Percentiles rank a stretch among this genome's conserved stretches.
Conservation (phyloP, 495 filamentous ascomycete species). For the Penicillium simplicissimum region DNA sequence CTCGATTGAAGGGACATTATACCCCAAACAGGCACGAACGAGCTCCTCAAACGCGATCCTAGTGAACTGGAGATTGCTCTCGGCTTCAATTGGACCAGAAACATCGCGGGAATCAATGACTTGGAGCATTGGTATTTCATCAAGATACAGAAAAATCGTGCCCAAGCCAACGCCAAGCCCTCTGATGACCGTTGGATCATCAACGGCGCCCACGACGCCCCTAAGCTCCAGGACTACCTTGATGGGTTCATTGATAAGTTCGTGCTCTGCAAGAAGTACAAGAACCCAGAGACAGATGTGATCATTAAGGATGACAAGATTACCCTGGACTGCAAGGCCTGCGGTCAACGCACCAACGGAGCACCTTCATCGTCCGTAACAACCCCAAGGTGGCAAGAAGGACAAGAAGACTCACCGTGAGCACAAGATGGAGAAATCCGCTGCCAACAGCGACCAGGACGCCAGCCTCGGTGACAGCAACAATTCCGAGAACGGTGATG, state of each 20-base stretch:
- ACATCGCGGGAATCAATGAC: too few species aligned
- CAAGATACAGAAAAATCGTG: too few species aligned
- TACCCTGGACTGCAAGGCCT: constrained; percentile 95
- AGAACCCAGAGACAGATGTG: constrained; percentile 97
- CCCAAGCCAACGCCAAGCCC: constrained; percentile 96
- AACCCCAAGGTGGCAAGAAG: constrained; percentile 86
- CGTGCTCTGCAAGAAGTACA: constrained; percentile 98
- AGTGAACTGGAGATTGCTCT: too few species aligned
- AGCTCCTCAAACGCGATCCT: too few species aligned
- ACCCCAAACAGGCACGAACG: too few species aligned
- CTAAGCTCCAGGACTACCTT: constrained; percentile 96
- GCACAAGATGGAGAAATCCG: constrained; percentile 66
- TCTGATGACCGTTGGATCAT: constrained; percentile 99
- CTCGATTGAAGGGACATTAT: too few species aligned
- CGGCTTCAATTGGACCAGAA: too few species aligned
- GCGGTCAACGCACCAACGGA: constrained; percentile 86
- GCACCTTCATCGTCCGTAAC: constrained; percentile 96
- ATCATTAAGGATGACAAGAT: constrained; percentile 90
- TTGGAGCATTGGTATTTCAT: too few species aligned
- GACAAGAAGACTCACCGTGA: constrained; percentile 79
- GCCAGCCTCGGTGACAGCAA: constrained; percentile 74
- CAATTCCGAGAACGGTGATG: constrained; percentile 63
- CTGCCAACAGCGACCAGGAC: constrained; percentile 65
- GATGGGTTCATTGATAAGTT: constrained; percentile 98
- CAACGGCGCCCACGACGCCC: constrained; percentile 94